Percentiles rank a stretch among this genome's conserved stretches.
These are phyloP conservation scores for Linum usitatissimum DNA, from an alignment of 345 rosid species.

Conservation along the genomic window DNA sequence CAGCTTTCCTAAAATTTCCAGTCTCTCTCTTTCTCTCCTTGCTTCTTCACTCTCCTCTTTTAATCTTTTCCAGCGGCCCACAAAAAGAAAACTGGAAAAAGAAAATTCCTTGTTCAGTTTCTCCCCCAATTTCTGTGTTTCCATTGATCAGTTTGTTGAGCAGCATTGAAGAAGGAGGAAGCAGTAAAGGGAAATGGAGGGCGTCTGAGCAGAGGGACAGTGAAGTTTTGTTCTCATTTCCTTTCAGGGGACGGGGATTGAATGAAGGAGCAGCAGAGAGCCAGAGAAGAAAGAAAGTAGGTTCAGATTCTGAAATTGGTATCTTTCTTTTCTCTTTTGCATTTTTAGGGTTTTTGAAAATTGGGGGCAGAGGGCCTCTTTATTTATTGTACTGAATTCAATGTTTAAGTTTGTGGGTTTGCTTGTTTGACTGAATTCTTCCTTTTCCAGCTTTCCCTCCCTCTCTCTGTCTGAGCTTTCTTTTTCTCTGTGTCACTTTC, in stretches of 20 bases:
- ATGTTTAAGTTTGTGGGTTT: conserved; percentile 25
- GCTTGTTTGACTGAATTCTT: conserved; percentile 49
- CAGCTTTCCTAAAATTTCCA: conserved; percentile 25
- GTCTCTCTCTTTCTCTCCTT: conserved; percentile 16
- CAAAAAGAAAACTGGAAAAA: background rate
- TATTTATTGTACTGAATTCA: conserved; percentile 55
- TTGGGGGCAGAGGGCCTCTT: conserved; percentile 6
- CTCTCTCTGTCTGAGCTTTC: conserved; percentile 18
- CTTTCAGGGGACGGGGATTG: conserved; percentile 19
- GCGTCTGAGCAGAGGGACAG: conserved; percentile 17
- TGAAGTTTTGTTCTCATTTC: too few species aligned
- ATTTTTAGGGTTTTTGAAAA: conserved; percentile 39
- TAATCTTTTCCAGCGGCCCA: background rate
- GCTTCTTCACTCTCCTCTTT: conserved; percentile 2
- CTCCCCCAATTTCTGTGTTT: conserved; percentile 12
- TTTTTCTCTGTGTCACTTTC: conserved; percentile 23
- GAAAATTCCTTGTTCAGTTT: conserved; percentile 12
- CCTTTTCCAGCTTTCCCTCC: conserved; percentile 17
- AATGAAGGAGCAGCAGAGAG: conserved; percentile 24
- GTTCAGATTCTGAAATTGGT: conserved; percentile 74
- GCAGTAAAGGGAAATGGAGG: conserved; percentile 21
- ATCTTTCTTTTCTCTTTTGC: conserved; percentile 33
- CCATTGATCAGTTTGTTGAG: background rate
- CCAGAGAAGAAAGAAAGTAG: conserved; percentile 44
- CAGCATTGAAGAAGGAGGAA: conserved; percentile 8